Evolutionary conservation across 108 stramenopile species (phyloP), one percentile per base, ranked within the genome.

Genomic region (Cylindrotheca fusiformis): DNA sequence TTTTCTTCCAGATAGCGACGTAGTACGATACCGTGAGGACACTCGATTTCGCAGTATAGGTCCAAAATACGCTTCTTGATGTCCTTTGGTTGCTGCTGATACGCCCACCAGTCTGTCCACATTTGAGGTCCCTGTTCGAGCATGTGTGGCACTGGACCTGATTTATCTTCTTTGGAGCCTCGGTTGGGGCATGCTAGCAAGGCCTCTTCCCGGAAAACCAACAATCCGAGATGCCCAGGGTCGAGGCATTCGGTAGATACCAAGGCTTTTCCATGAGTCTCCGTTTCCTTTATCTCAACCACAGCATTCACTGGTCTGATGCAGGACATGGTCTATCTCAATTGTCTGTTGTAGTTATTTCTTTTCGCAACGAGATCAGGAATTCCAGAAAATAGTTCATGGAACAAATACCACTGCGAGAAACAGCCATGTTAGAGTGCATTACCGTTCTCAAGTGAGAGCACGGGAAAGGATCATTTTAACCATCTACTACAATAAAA

Each of bases 91-190:
- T 65, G 58, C 45, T 73, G 64, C 18, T 33, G 31, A 26, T 55
- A 73, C 5, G 29, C 4, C 44, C 57, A 65, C 72, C 72, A 73
- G 31, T 73, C 72, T 3, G 63, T 51, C 63, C 54, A 73, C 58
- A 73, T 41, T 60, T 73, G 72, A 14, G 72, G 72, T 20, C 52
- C 58, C 3, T 56, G 59, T 28, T 65, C 52, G 18, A 73, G 58
- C 29, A 65, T 57, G 14, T 58, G 49, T 4, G 72, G 72, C 8
- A 65, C 55, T 20, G 50, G 20, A 1, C 53, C 60, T 20, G 62
- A 63, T 25, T 26, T 2, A 46, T 65, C 64, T 5, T 23, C 50
- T 2, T 60, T 45, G 18, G 44, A 36, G n/a, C 54, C 64, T 46
- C 54, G 20, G 4, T 52, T 64, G 12, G 64, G 72, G 36, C 65